Percentiles rank a stretch among this genome's conserved stretches.
These are phyloP conservation scores for Penicillium coffeae DNA, from an alignment of 495 filamentous ascomycete species.

Conservation along the genomic window DNA sequence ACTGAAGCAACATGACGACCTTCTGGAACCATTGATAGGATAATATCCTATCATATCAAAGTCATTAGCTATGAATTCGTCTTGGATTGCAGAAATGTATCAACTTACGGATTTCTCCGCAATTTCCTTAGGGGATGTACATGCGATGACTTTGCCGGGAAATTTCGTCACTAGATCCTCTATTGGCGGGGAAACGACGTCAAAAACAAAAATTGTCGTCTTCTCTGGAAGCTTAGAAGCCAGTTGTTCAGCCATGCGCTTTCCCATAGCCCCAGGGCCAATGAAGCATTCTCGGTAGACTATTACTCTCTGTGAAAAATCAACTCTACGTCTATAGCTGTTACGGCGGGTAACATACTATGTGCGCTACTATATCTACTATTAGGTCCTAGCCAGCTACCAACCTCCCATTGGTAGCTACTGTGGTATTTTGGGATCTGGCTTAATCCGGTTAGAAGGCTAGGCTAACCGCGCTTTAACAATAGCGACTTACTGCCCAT, in stretches of 20 bases:
- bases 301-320: too few relatives aligned
- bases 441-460: too few relatives aligned
- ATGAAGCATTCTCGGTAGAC: too few relatives aligned
- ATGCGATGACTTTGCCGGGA: slow-evolving; percentile 20
- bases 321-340: too few relatives aligned
- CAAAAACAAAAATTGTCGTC: slow-evolving; percentile 35
- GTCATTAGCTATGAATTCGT: not conserved
- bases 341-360: too few relatives aligned
- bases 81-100: not conserved
- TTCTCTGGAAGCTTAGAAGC: slow-evolving; percentile 30
- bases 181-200: slow-evolving; percentile 29
- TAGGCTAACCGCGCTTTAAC: too few relatives aligned
- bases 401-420: too few relatives aligned
- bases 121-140: slow-evolving; percentile 33
- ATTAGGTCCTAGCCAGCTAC: too few relatives aligned
- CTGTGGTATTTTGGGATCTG: too few relatives aligned
- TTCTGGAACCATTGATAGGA: slow-evolving; percentile 65
- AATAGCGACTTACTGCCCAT: too few relatives aligned
- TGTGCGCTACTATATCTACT: too few relatives aligned
- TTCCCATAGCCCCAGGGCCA: slow-evolving; percentile 48
- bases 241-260: slow-evolving; percentile 40
- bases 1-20: slow-evolving; percentile 59
- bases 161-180: slow-evolving; percentile 29
- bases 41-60: slow-evolving; percentile 46
- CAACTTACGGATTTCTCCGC: slow-evolving; percentile 37